Evolutionary conservation across 1,139 yeast species (phyloP).

Genomic region (Geotrichum aggregatum): DNA sequence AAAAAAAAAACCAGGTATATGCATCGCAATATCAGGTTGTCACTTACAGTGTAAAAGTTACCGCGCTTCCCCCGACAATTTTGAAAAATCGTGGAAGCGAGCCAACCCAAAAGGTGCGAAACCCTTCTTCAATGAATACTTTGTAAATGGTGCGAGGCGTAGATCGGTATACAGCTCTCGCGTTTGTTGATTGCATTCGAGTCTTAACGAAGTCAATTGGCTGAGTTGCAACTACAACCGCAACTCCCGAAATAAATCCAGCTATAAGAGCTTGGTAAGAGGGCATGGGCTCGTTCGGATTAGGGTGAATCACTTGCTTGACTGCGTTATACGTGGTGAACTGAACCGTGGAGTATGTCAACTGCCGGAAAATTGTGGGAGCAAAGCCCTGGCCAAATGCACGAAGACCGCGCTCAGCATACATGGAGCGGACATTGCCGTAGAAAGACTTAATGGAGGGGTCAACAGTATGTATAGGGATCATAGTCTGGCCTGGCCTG

Average conservation of each 20-base stretch:
- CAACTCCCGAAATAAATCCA: slow-evolving; percentile 46
- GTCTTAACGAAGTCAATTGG: slow-evolving; percentile 90
- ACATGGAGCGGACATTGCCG: slow-evolving; percentile 49
- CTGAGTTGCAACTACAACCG: slow-evolving; percentile 80
- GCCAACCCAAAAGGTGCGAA: slow-evolving; percentile 67
- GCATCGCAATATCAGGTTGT: too few species aligned
- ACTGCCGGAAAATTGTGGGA: slow-evolving; percentile 76
- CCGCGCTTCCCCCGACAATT: slow-evolving; percentile 74
- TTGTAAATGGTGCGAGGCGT: slow-evolving; percentile 64
- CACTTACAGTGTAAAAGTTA: slow-evolving; percentile 62
- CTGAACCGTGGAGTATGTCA: slow-evolving; percentile 74
- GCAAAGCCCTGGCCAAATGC: slow-evolving; percentile 80
- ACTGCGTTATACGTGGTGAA: slow-evolving; percentile 77
- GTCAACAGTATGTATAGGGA: slow-evolving; percentile 22
- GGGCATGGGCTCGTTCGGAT: slow-evolving; percentile 36
- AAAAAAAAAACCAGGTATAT: too few species aligned
- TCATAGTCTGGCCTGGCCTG: slow-evolving; percentile 15
- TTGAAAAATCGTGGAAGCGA: slow-evolving; percentile 74
- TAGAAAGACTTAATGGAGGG: slow-evolving; percentile 28
- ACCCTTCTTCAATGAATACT: slow-evolving; percentile 59
- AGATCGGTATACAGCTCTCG: slow-evolving; percentile 58
- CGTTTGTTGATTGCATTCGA: slow-evolving; percentile 74
- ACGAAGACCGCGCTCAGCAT: slow-evolving; percentile 61
- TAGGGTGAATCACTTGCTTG: slow-evolving; percentile 49
- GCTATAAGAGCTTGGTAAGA: slow-evolving; percentile 34